phyloP scores from a whole-genome alignment of 2,329 filamentous ascomycete genomes.

The Cercospora zeina region DNA sequence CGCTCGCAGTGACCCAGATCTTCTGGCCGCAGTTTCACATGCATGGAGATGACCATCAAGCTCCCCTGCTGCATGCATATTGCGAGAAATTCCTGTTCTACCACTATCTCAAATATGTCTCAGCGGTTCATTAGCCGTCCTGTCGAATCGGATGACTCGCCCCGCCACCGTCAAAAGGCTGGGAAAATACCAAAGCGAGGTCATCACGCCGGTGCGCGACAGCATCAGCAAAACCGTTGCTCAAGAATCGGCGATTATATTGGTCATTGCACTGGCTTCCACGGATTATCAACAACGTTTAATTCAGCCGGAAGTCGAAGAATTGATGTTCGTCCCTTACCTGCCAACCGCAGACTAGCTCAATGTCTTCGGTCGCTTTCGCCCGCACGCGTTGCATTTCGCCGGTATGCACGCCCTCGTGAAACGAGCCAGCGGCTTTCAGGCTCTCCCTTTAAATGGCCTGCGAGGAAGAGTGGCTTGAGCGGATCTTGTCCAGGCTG shows the following conservation, averaged over 20 bases:
- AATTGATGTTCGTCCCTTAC: neutral
- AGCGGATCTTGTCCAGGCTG: neutral
- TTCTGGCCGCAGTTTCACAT: slow-evolving; percentile 1
- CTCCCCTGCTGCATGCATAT: neutral
- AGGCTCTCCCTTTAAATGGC: neutral
- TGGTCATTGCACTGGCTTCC: neutral
- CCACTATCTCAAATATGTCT: slow-evolving; percentile 4
- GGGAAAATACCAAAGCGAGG: neutral
- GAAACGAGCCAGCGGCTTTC: neutral
- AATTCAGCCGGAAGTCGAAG: neutral
- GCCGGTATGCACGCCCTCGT: neutral
- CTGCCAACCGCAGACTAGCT: neutral
- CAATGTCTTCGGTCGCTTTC: neutral
- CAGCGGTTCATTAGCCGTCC: neutral
- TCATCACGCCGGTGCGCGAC: neutral
- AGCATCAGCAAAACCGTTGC: neutral
- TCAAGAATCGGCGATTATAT: neutral
- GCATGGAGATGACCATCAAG: slow-evolving; percentile 3
- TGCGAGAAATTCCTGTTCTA: neutral
- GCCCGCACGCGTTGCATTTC: neutral
- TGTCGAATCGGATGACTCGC: neutral
- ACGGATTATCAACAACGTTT: neutral
- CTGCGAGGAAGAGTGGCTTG: neutral
- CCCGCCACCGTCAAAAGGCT: neutral
- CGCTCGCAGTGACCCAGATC: neutral